These are phyloP conservation scores for Calocera cornea DNA, from an alignment of 768 basidiomycete genomes.

Conservation along the genomic window DNA sequence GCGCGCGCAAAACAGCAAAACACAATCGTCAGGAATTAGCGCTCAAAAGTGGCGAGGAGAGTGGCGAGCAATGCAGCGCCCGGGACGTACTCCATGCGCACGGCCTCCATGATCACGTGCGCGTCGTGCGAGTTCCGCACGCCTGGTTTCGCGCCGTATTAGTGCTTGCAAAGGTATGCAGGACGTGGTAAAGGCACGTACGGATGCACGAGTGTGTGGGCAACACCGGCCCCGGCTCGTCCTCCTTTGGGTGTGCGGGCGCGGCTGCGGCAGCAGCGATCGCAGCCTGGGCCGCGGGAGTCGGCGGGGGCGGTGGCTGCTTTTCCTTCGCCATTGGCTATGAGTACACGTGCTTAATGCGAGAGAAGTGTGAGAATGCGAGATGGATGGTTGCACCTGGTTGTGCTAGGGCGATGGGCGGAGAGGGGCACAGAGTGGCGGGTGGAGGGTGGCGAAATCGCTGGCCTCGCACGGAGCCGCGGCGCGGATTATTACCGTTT, in stretches of 20 bases:
- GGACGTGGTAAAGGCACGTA: not conserved
- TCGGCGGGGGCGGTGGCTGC: not conserved
- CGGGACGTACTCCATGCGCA: not conserved
- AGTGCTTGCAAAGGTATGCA: not conserved
- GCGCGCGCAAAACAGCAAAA: not conserved
- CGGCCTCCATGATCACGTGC: slow-evolving; percentile 5
- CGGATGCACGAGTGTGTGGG: not conserved
- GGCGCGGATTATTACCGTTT: not conserved
- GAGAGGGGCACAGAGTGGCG: not conserved
- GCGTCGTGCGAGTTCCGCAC: not conserved
- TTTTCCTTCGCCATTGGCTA: not conserved
- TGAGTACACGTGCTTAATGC: not conserved
- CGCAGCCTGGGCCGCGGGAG: not conserved
- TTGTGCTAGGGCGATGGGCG: not conserved
- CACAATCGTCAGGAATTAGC: not conserved
- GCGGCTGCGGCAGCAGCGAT: not conserved
- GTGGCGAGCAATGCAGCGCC: not conserved
- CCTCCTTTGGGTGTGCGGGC: not conserved
- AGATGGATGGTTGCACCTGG: not conserved
- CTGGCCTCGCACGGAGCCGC: not conserved
- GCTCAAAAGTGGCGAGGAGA: not conserved
- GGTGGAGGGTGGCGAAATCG: slow-evolving; percentile 4
- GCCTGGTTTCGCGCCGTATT: not conserved
- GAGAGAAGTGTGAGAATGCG: not conserved
- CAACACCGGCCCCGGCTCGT: not conserved